Conservation (phyloP, 2,329 filamentous ascomycete species). For the Sarocladium brachiariae region DNA sequence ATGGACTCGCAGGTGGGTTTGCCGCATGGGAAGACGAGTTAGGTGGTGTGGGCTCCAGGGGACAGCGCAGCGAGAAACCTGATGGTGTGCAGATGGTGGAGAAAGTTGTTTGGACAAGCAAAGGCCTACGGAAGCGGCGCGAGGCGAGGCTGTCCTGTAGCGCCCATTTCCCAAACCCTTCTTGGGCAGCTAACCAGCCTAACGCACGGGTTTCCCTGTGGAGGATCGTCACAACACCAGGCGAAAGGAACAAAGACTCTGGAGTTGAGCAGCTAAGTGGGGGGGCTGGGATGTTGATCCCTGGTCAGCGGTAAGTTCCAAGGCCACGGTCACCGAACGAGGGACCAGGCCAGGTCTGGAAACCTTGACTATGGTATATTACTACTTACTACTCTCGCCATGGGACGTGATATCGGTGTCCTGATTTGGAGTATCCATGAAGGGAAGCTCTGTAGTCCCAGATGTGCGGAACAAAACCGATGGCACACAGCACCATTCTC, state of each 20-base stretch:
- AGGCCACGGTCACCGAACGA: neutral
- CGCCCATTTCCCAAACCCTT: neutral
- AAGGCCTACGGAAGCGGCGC: slow-evolving; percentile 1
- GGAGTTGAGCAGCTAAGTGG: neutral
- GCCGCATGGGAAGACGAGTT: no score
- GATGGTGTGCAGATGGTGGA: neutral
- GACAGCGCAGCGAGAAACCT: neutral
- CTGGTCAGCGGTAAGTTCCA: neutral
- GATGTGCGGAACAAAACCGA: no score
- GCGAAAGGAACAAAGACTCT: neutral
- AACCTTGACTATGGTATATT: no score
- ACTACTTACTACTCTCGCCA: no score
- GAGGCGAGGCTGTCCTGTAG: slow-evolving; percentile 8
- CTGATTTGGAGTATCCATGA: no score
- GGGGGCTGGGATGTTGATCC: slow-evolving; percentile 1
- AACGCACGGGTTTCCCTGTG: neutral
- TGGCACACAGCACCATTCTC: no score
- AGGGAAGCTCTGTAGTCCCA: no score
- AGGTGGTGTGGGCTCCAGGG: no score
- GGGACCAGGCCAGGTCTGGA: no score
- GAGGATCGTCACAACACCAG: slow-evolving; percentile 1
- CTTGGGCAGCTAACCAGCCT: neutral
- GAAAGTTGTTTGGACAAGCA: neutral
- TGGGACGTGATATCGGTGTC: no score
- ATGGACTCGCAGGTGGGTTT: no score